Conservation (phyloP, 2,329 filamentous ascomycete genomes). For the Paracoccidioides brasiliensis region DNA sequence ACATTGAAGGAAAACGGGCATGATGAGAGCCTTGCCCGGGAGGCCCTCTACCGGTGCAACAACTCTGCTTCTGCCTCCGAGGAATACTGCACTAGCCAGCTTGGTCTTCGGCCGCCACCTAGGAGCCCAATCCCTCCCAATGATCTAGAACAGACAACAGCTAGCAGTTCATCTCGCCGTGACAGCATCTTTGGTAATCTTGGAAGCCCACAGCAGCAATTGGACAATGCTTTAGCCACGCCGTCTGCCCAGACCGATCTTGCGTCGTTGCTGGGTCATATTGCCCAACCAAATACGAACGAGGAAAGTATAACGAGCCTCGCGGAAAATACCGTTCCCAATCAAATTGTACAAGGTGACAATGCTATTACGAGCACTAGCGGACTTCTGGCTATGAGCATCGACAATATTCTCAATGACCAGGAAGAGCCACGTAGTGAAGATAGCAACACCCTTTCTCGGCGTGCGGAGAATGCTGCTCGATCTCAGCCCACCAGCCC, state of each 20-base stretch:
- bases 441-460: conserved; percentile 14
- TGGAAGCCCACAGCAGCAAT: neutral
- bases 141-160: conserved; percentile 33
- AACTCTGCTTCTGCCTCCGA: conserved; percentile 47
- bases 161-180: conserved; percentile 3
- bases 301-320: neutral
- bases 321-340: neutral
- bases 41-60: conserved; percentile 73
- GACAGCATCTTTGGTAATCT: conserved; percentile 8
- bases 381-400: conserved; percentile 29
- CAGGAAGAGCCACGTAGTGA: conserved; percentile 16
- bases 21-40: conserved; percentile 52
- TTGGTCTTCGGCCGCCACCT: conserved; percentile 42
- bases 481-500: conserved; percentile 14
- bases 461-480: conserved; percentile 7
- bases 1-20: conserved; percentile 36
- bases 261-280: conserved; percentile 10
- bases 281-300: conserved; percentile 7
- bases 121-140: conserved; percentile 54
- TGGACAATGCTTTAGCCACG: neutral
- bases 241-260: neutral
- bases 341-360: conserved; percentile 15
- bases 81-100: conserved; percentile 63
- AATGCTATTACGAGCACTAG: conserved; percentile 21
- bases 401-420: conserved; percentile 30